phyloP scores from a whole-genome alignment of 352 stramenopile genomes.

The Phytophthora palmivora region DNA sequence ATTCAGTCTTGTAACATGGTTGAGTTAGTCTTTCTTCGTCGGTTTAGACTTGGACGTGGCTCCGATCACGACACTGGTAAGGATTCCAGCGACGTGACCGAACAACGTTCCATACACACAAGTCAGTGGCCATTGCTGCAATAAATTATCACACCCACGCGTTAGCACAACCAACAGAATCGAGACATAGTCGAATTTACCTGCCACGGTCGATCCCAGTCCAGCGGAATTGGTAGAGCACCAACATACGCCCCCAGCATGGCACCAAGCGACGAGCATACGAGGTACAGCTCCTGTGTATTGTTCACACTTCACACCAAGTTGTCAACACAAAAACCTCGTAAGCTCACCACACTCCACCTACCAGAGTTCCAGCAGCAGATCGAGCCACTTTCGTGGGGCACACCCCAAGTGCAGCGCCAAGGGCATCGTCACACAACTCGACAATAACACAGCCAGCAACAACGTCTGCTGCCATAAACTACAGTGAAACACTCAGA shows the following conservation, averaged over 20 bases:
- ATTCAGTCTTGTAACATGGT: slow-evolving; percentile 7
- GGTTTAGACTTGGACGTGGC: slow-evolving; percentile 20
- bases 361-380: slow-evolving; percentile 65
- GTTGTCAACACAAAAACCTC: background rate
- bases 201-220: slow-evolving; percentile 91
- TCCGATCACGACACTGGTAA: slow-evolving; percentile 29
- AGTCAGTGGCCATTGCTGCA: slow-evolving; percentile 86
- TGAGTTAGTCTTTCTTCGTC: slow-evolving; percentile 34
- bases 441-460: slow-evolving; percentile 65
- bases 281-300: slow-evolving; percentile 53
- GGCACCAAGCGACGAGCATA: slow-evolving; percentile 62
- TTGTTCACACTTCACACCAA: slow-evolving; percentile 42
- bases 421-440: slow-evolving; percentile 52
- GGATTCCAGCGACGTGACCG: slow-evolving; percentile 53
- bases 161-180: background rate
- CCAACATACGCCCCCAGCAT: slow-evolving; percentile 76
- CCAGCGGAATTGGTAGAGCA: slow-evolving; percentile 80
- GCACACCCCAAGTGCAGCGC: slow-evolving; percentile 46
- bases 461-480: slow-evolving; percentile 69
- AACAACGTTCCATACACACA: slow-evolving; percentile 78
- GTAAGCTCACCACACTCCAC: background rate
- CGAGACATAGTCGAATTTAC: slow-evolving; percentile 29
- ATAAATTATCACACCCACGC: slow-evolving; percentile 2
- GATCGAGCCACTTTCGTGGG: slow-evolving; percentile 52
- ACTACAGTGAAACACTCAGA: slow-evolving; percentile 36